Base-by-base conservation (phyloP, 1,284 basidiomycete genomes). In the Ustilago xerochloae region DNA sequence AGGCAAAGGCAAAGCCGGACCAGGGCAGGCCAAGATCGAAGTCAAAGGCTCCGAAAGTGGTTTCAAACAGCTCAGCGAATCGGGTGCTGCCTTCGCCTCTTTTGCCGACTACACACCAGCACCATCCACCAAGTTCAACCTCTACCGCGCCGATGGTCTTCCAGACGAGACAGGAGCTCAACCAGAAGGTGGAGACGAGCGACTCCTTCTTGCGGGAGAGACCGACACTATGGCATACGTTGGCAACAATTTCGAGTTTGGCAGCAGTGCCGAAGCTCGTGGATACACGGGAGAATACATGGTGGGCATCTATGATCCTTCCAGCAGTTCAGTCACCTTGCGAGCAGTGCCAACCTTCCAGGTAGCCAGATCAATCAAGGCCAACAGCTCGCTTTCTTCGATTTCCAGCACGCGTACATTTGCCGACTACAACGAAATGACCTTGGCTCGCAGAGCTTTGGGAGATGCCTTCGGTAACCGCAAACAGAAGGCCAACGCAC, bases 401-500 rank as follows among this genome's bases (percentile, higher is more conserved):
- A 77, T 75, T 54, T 73, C 78, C 50, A 72, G 56, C 58, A 59
- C 38, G 18, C 57, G 45, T 29, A 68, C 55, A 8, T 73, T 73
- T 16, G 65, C 65, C 49, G 62, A 81, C 58, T 78, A 65, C 52
- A 52, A 68, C 46, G 75, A 64, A 50, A 78, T 78, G 50, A 68
- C 67, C 5, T 32, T 54, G 30, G 79, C 79, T 13, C 69, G 82
- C 13, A 62, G 82, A 22, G 77, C 75, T 13, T 76, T 84, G 4
- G 81, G 80, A 32, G 81, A 83, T 30, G 76, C 78, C 1, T 84
- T 84, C 26, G 82, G 82, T 41, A 84, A 83, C 66, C 70, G 78
- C 30, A 83, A 83, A 75, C 75, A 78, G 61, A 84, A 83, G 66
- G 65, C 70, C 46, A 75, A 79, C 15, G 78, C 77, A 6, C 55